These are phyloP conservation scores for Talaromyces sp. DNA, from an alignment of 2,329 filamentous ascomycete species.

Conservation along the genomic window DNA sequence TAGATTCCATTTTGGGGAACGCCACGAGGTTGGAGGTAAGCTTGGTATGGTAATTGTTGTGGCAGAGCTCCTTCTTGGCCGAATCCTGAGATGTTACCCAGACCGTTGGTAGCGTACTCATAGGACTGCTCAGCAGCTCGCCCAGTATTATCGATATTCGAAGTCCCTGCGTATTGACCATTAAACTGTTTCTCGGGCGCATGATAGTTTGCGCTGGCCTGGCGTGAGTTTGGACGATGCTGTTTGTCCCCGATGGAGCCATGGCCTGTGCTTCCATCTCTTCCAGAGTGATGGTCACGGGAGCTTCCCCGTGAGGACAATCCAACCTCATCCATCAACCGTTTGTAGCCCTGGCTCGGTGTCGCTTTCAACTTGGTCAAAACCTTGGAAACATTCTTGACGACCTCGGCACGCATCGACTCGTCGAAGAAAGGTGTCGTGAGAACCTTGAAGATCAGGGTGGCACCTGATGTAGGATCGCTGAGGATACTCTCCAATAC, in stretches of 20 bases:
- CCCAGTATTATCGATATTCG: conserved; percentile 26
- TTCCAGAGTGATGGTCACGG: conserved; percentile 35
- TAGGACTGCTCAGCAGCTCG: conserved; percentile 35
- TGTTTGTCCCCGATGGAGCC: conserved; percentile 35
- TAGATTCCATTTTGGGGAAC: conserved; percentile 42
- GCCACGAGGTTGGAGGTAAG: conserved; percentile 43
- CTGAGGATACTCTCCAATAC: conserved; percentile 83
- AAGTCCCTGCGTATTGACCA: conserved; percentile 27
- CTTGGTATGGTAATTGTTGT: conserved; percentile 55
- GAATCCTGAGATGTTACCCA: conserved; percentile 28
- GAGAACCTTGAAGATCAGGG: conserved; percentile 95
- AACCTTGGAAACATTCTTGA: conserved; percentile 87
- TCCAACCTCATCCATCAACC: conserved; percentile 96
- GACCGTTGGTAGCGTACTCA: conserved; percentile 22
- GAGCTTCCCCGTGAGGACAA: conserved; percentile 54
- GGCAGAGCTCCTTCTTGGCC: conserved; percentile 35
- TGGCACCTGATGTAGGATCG: conserved; percentile 88
- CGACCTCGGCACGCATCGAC: conserved; percentile 75
- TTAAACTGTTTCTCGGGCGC: conserved; percentile 39
- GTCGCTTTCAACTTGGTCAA: conserved; percentile 87
- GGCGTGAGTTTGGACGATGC: conserved; percentile 38
- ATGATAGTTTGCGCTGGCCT: conserved; percentile 31
- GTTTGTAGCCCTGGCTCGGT: conserved; percentile 93
- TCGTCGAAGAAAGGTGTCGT: conserved; percentile 98
- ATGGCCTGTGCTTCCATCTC: conserved; percentile 29